Evolutionary conservation across 2,329 filamentous ascomycete genomes (phyloP).

Genomic region (Lachnellula subtilissima): DNA sequence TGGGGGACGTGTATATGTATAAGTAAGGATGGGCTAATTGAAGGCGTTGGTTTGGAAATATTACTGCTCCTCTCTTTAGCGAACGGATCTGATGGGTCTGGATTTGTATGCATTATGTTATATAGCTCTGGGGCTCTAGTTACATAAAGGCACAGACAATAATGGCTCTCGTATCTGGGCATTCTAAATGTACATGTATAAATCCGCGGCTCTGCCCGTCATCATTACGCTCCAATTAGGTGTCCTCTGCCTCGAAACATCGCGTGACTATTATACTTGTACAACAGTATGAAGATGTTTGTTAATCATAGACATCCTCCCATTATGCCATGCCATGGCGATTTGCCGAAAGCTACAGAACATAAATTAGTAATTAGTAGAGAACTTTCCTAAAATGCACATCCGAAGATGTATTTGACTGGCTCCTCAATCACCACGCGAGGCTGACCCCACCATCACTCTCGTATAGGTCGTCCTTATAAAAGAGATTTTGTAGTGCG

Average conservation of each 20-base stretch:
- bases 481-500: too few species aligned
- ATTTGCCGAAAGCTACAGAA: too few species aligned
- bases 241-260: not conserved
- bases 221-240: not conserved
- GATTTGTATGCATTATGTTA: slow-evolving; percentile 18
- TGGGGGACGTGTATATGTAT: slow-evolving; percentile 23
- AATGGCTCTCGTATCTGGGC: not conserved
- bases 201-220: not conserved
- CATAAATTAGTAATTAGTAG: too few species aligned
- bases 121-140: slow-evolving; percentile 11
- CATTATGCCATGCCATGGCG: too few species aligned
- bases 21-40: slow-evolving; percentile 11
- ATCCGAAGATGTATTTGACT: too few species aligned
- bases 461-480: too few species aligned
- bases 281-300: not conserved
- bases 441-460: too few species aligned
- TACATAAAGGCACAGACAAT: slow-evolving; percentile 7
- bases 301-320: not conserved
- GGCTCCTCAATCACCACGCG: too few species aligned
- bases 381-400: too few species aligned
- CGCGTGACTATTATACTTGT: not conserved
- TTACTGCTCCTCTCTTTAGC: slow-evolving; percentile 28
- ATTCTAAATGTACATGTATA: slow-evolving; percentile 2
- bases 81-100: slow-evolving; percentile 4
- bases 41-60: slow-evolving; percentile 25